phyloP scores from a whole-genome alignment of 306 rosid species.

The Quercus wislizeni region DNA sequence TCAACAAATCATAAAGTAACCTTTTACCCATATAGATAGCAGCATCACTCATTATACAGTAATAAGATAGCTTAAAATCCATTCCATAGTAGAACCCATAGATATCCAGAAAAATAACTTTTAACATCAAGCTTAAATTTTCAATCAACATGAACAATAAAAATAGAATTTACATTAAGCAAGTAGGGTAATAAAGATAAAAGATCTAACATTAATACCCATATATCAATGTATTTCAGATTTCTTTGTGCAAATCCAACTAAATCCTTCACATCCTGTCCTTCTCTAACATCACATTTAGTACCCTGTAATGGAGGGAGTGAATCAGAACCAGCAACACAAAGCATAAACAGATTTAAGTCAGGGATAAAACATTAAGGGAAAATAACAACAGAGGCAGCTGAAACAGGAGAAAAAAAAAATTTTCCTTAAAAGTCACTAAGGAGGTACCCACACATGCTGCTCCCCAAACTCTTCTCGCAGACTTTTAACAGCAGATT shows the following conservation, averaged over 20 bases:
- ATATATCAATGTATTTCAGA: constrained; percentile 73
- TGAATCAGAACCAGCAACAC: constrained; percentile 18
- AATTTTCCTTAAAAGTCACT: constrained; percentile 12
- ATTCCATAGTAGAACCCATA: background rate
- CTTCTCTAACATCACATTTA: constrained; percentile 79
- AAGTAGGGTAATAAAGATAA: constrained; percentile 1
- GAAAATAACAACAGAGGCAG: constrained; percentile 3
- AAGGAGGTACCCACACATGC: constrained; percentile 93
- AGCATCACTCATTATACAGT: background rate
- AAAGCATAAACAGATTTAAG: constrained; percentile 19
- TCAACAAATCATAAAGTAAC: background rate
- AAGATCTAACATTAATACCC: constrained; percentile 53
- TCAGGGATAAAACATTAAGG: background rate
- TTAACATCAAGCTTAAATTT: background rate
- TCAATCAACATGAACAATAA: background rate
- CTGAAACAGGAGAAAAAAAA: background rate
- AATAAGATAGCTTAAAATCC: background rate
- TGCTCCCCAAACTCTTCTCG: constrained; percentile 81
- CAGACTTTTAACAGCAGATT: constrained; percentile 55
- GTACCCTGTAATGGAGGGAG: constrained; percentile 57
- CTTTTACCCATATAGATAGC: background rate
- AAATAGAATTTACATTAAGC: background rate
- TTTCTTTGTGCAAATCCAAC: constrained; percentile 75
- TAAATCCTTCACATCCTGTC: constrained; percentile 74
- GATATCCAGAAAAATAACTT: background rate